Conservation (phyloP, 2,329 filamentous ascomycete genomes). For the Penicillium crustosum region DNA sequence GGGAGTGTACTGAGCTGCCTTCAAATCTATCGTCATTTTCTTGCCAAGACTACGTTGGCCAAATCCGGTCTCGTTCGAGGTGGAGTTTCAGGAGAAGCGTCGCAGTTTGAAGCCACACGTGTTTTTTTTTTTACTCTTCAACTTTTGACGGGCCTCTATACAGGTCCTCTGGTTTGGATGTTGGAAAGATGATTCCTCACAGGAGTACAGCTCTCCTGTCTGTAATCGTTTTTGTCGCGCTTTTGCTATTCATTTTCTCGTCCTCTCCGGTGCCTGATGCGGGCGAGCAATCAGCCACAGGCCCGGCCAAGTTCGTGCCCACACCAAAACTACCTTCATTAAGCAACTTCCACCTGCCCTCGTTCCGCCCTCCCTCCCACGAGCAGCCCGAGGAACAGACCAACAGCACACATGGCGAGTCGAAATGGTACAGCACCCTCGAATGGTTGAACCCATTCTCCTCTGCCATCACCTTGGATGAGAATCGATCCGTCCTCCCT, state of each 20-base stretch:
- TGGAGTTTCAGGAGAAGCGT: slow-evolving; percentile 11
- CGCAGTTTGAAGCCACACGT: not conserved
- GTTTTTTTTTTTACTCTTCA: not conserved
- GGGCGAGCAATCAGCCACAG: slow-evolving; percentile 24
- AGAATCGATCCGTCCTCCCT: slow-evolving; percentile 79
- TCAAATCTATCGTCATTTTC: not conserved
- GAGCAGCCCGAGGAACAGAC: slow-evolving; percentile 69
- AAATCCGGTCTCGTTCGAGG: slow-evolving; percentile 17
- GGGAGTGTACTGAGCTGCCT: slow-evolving; percentile 1
- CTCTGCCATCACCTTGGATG: slow-evolving; percentile 73
- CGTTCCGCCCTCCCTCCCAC: slow-evolving; percentile 69
- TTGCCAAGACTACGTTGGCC: slow-evolving; percentile 11
- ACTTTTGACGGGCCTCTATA: not conserved
- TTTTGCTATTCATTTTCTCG: slow-evolving; percentile 47
- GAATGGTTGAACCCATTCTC: slow-evolving; percentile 91
- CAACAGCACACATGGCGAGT: slow-evolving; percentile 75
- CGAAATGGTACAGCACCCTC: slow-evolving; percentile 85
- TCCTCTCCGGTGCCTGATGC: slow-evolving; percentile 38
- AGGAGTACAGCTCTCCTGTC: slow-evolving; percentile 44
- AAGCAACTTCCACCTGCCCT: slow-evolving; percentile 59
- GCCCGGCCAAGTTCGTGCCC: slow-evolving; percentile 35
- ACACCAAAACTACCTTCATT: slow-evolving; percentile 46
- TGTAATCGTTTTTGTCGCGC: slow-evolving; percentile 44
- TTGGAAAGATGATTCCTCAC: slow-evolving; percentile 41
- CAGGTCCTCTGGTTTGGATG: slow-evolving; percentile 9